phyloP scores from a whole-genome alignment of 73 alveolate genomes.

The Tetrahymena malaccensis region DNA sequence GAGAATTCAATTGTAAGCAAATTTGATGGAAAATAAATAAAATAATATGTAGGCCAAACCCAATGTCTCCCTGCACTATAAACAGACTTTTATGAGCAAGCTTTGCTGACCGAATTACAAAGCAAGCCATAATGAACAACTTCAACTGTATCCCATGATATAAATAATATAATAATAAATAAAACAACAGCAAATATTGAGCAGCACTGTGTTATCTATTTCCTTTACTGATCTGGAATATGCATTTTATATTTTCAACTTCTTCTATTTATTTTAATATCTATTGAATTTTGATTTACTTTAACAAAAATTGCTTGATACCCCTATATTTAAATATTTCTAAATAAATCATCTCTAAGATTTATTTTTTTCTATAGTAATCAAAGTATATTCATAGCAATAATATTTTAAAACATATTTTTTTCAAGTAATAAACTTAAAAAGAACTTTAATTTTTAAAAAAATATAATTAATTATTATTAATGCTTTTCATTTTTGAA shows the following conservation, averaged over 20 bases:
- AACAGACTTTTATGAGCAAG: slow-evolving; percentile 2
- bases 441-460: no score
- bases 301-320: background rate
- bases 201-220: background rate
- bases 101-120: slow-evolving; percentile 25
- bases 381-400: no score
- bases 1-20: slow-evolving; percentile 13
- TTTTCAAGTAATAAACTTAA: no score
- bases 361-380: background rate
- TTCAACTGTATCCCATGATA: slow-evolving; percentile 47
- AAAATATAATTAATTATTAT: no score
- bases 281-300: background rate
- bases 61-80: slow-evolving; percentile 42
- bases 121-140: slow-evolving; percentile 26
- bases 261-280: background rate
- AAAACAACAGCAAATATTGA: background rate
- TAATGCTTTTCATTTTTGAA: no score
- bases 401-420: no score
- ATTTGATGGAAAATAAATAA: slow-evolving; percentile 27
- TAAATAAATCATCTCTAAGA: no score
- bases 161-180: slow-evolving; percentile 10
- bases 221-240: background rate
- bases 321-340: background rate
- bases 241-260: background rate
- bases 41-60: slow-evolving; percentile 34